Conservation (phyloP, 1,139 yeast species). For the Kodamaea alishanica region DNA sequence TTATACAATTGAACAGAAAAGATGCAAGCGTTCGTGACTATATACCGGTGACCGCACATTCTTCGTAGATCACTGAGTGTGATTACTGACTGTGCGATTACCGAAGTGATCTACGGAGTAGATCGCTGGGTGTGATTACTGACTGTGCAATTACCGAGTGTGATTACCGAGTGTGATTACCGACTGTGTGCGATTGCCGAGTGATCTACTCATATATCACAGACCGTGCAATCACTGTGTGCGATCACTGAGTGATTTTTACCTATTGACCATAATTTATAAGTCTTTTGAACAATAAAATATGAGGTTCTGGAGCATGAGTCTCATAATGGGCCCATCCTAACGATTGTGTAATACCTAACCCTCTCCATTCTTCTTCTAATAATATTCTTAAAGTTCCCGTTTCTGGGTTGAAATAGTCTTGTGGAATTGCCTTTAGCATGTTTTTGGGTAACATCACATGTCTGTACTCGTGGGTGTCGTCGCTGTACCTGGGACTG, state of each 20-base stretch:
- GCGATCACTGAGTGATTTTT: not conserved
- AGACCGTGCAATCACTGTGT: not conserved
- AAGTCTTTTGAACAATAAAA: conserved; percentile 78
- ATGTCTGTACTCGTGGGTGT: conserved; percentile 81
- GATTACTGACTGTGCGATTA: no score
- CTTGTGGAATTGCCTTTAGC: conserved; percentile 94
- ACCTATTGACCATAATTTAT: conserved; percentile 29
- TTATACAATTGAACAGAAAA: not conserved
- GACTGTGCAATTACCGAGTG: no score
- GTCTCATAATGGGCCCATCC: conserved; percentile 99
- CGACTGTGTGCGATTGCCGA: no score
- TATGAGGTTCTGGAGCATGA: conserved; percentile 98
- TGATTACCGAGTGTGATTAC: no score
- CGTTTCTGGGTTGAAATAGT: conserved; percentile 90
- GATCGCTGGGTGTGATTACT: no score
- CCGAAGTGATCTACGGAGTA: no score
- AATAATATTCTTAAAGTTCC: conserved; percentile 86
- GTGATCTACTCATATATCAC: not conserved
- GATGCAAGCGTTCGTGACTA: not conserved
- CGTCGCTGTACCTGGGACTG: conserved; percentile 89
- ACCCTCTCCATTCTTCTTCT: conserved; percentile 98
- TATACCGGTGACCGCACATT: no score
- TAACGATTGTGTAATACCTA: conserved; percentile 93
- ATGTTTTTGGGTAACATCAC: conserved; percentile 95
- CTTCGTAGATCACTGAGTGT: no score